Conservation (phyloP, 202 grass and related monocot species). For the Setaria italica region DNA sequence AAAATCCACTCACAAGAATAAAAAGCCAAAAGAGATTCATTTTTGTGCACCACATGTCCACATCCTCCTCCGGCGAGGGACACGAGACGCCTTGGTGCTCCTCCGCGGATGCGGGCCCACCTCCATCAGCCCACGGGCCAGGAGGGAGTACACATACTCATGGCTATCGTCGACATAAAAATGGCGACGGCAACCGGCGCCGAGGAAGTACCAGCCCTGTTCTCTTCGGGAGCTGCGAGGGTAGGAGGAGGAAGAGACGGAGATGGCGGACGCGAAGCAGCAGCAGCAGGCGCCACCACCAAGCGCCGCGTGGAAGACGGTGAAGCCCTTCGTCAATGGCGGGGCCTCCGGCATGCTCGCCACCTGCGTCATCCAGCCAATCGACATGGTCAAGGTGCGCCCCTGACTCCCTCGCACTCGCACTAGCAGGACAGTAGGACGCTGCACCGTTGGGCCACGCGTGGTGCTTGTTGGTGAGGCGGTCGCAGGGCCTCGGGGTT, state of each 20-base stretch:
- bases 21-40: too few species aligned
- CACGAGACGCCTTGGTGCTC: too few species aligned
- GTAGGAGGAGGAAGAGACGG: constrained; percentile 28
- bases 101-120: too few species aligned
- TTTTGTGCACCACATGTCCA: too few species aligned
- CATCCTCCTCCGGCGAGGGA: too few species aligned
- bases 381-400: constrained; percentile 96
- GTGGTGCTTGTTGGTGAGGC: not conserved
- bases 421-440: too few species aligned
- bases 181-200: constrained; percentile 31
- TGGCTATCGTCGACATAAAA: constrained; percentile 3
- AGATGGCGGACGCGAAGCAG: constrained; percentile 89
- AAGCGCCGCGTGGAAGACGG: constrained; percentile 70
- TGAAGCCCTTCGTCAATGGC: constrained; percentile 97
- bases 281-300: constrained; percentile 42
- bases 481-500: not conserved
- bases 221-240: not conserved
- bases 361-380: constrained; percentile 96
- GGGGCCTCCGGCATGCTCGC: constrained; percentile 96
- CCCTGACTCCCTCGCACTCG: not conserved
- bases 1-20: too few species aligned
- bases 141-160: not conserved
- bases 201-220: not conserved
- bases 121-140: not conserved
- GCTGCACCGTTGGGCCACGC: too few species aligned